phyloP scores from a whole-genome alignment of 371 early-diverging fungal genomes.

The Chytridiales sp. region DNA sequence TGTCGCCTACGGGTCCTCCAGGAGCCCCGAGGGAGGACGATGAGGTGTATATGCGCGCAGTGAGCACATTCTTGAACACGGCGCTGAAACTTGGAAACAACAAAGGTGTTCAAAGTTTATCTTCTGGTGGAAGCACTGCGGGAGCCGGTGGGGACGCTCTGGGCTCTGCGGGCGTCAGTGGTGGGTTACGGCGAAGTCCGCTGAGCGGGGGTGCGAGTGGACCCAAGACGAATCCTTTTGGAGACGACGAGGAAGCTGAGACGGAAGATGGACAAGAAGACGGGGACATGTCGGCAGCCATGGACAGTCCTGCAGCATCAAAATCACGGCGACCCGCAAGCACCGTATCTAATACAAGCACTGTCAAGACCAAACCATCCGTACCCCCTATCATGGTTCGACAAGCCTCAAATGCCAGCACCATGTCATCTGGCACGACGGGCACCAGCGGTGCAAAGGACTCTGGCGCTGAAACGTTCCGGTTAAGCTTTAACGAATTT shows the following conservation, averaged over 20 bases:
- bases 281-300: too few relatives aligned
- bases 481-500: constrained; percentile 54
- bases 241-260: too few relatives aligned
- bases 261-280: too few relatives aligned
- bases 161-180: constrained; percentile 12
- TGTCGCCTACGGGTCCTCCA: not conserved
- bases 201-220: too few relatives aligned
- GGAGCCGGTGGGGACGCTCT: too few relatives aligned
- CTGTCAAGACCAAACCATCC: not conserved
- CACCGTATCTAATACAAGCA: too few relatives aligned
- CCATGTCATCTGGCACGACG: constrained; percentile 10
- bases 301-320: too few relatives aligned
- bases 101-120: constrained; percentile 27
- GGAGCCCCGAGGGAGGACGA: constrained; percentile 32
- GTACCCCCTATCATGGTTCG: too few relatives aligned
- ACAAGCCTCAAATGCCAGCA: too few relatives aligned
- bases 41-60: constrained; percentile 49
- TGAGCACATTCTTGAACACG: constrained; percentile 50
- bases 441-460: constrained; percentile 12
- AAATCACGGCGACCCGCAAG: too few relatives aligned
- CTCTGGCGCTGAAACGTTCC: constrained; percentile 20
- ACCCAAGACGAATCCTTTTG: too few relatives aligned
- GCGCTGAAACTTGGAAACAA: constrained; percentile 50
- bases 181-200: constrained; percentile 5
- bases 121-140: too few relatives aligned